phyloP scores from a whole-genome alignment of 2,329 filamentous ascomycete species.

The Hortaea werneckii region DNA sequence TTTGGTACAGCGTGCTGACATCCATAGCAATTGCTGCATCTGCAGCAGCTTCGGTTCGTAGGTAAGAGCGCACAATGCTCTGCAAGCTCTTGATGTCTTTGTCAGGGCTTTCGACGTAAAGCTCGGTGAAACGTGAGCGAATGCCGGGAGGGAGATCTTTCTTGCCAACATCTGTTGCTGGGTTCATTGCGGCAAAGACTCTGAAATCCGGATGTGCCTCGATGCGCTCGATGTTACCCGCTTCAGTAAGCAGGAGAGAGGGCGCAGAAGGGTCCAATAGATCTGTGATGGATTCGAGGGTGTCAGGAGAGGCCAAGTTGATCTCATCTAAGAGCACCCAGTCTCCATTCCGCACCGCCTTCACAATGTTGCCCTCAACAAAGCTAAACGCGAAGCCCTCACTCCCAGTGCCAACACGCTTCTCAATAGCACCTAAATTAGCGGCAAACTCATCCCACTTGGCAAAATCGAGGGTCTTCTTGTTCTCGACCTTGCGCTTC shows the following conservation, averaged over 20 bases:
- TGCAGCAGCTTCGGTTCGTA: slow-evolving; percentile 58
- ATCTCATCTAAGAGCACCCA: slow-evolving; percentile 98
- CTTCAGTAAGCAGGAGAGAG: slow-evolving; percentile 83
- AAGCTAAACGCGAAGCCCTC: slow-evolving; percentile 87
- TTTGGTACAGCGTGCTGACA: slow-evolving; percentile 77
- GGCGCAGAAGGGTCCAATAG: slow-evolving; percentile 66
- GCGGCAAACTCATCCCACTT: slow-evolving; percentile 74
- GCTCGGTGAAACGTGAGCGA: slow-evolving; percentile 84
- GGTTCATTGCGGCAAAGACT: slow-evolving; percentile 98
- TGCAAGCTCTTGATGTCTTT: slow-evolving; percentile 75
- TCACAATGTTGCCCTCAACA: slow-evolving; percentile 89
- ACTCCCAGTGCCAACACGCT: slow-evolving; percentile 62
- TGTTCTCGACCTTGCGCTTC: slow-evolving; percentile 52
- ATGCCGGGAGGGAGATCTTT: slow-evolving; percentile 83
- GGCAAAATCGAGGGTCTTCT: slow-evolving; percentile 36
- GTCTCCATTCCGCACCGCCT: slow-evolving; percentile 89
- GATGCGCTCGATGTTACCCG: slow-evolving; percentile 83
- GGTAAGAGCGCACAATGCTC: slow-evolving; percentile 78
- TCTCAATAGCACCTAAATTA: slow-evolving; percentile 67
- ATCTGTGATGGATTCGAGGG: slow-evolving; percentile 85
- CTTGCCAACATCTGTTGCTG: slow-evolving; percentile 93
- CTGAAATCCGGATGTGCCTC: slow-evolving; percentile 85
- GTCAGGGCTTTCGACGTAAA: slow-evolving; percentile 89
- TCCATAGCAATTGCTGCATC: slow-evolving; percentile 68
- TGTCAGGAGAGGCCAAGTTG: slow-evolving; percentile 89